A percentile compares a stretch with the other conserved stretches of the same genome.
Evolutionary conservation across 2,329 filamentous ascomycete genomes (phyloP).

Genomic region (Ophiosphaerella narmari): DNA sequence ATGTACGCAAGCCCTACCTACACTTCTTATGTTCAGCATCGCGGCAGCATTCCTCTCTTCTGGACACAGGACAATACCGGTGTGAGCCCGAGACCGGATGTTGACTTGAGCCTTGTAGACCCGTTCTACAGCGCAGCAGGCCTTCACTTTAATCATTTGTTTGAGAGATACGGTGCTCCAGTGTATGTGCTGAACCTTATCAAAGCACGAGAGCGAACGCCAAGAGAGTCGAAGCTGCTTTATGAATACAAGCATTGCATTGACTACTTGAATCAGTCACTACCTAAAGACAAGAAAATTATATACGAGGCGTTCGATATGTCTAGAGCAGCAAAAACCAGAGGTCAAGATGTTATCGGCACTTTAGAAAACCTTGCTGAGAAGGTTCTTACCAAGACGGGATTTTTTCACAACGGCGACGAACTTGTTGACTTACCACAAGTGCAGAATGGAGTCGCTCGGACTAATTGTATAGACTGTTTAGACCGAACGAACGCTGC

Average conservation of each 20-base stretch:
- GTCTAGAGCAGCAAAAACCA: conserved; percentile 89
- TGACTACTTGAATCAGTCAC: conserved; percentile 90
- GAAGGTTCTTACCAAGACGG: conserved; percentile 80
- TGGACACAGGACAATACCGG: conserved; percentile 98
- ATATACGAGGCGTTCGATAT: conserved; percentile 97
- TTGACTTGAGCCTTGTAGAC: conserved; percentile 92
- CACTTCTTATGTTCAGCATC: conserved; percentile 95
- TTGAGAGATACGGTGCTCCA: conserved; percentile 89
- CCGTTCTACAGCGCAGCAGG: conserved; percentile 94
- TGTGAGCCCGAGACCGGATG: conserved; percentile 94
- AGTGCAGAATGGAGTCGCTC: conserved; percentile 88
- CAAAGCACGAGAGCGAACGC: conserved; percentile 80
- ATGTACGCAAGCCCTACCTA: conserved; percentile 89
- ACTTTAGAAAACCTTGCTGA: conserved; percentile 89
- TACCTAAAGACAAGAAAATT: conserved; percentile 82
- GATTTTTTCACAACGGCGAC: conserved; percentile 94
- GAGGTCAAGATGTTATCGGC: conserved; percentile 91
- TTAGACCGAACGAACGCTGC: conserved; percentile 96
- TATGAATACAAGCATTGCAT: conserved; percentile 86
- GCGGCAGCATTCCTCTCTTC: conserved; percentile 93
- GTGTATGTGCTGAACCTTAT: conserved; percentile 92
- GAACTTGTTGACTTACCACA: conserved; percentile 66
- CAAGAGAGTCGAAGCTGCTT: conserved; percentile 88
- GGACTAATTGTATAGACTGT: conserved; percentile 98
- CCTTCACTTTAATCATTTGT: conserved; percentile 92